A percentile compares a stretch with the other conserved stretches of the same genome.
These are phyloP conservation scores for Monosporozyma unispora DNA, from an alignment of 805 yeast genomes.

Conservation along the genomic window DNA sequence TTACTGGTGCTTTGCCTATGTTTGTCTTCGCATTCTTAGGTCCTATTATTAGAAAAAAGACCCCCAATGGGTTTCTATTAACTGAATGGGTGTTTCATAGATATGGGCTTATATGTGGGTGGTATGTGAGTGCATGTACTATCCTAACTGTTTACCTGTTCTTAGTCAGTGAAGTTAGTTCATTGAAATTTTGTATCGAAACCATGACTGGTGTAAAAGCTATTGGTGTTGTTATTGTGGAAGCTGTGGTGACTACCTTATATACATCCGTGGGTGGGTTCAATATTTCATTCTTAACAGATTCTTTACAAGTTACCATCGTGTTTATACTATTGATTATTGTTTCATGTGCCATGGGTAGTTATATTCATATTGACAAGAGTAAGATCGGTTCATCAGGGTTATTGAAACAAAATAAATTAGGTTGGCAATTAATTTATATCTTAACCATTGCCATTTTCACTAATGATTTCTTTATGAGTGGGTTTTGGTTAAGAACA, in stretches of 20 bases:
- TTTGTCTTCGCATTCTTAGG: conserved; percentile 76
- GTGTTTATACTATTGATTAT: conserved; percentile 60
- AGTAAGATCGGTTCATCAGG: conserved; percentile 57
- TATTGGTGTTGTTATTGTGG: conserved; percentile 71
- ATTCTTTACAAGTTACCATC: conserved; percentile 70
- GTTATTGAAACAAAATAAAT: conserved; percentile 51
- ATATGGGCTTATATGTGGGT: conserved; percentile 62
- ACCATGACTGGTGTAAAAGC: conserved; percentile 73
- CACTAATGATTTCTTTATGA: conserved; percentile 81
- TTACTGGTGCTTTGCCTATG: conserved; percentile 77
- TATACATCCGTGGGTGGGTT: conserved; percentile 88
- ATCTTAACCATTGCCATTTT: conserved; percentile 79
- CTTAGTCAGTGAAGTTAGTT: conserved; percentile 81
- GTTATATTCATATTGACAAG: conserved; percentile 51
- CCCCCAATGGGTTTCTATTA: conserved; percentile 85
- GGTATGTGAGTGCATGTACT: conserved; percentile 73
- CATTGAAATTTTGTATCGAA: conserved; percentile 66
- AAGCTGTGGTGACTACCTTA: conserved; percentile 77
- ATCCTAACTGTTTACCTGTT: conserved; percentile 76
- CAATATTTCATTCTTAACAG: conserved; percentile 79
- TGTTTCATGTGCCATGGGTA: conserved; percentile 71
- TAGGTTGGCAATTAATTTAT: conserved; percentile 86
- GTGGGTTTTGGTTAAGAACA: conserved; percentile 92
- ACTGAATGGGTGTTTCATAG: conserved; percentile 91
- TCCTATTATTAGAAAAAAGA: conserved; percentile 63